Conservation (phyloP, 2,329 filamentous ascomycete species). For the Verticillium alfalfae region DNA sequence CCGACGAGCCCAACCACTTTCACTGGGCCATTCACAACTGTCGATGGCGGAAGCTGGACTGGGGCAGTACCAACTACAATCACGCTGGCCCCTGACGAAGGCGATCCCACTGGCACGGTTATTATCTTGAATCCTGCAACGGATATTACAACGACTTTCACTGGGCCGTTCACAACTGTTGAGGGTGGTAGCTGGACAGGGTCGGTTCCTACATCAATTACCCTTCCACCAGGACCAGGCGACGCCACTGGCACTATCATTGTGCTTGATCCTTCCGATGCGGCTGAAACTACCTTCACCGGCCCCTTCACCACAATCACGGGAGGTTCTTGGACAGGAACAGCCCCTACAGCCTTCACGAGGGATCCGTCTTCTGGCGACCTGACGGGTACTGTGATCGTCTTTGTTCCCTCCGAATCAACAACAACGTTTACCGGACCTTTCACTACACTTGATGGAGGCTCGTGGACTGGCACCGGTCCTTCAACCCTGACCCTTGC, state of each 20-base stretch:
- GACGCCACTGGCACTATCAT: neutral
- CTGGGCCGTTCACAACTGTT: neutral
- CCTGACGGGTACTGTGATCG: constrained; percentile 3
- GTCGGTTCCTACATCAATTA: neutral
- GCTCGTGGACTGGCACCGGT: neutral
- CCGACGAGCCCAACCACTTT: neutral
- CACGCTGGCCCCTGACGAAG: neutral
- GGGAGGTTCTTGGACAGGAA: neutral
- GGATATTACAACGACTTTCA: neutral
- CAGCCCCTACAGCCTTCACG: neutral
- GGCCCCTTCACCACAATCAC: neutral
- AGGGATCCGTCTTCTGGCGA: neutral
- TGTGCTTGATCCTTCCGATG: neutral
- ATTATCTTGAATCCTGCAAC: neutral
- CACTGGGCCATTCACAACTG: constrained; percentile 5
- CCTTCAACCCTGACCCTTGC: neutral
- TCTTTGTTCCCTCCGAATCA: constrained; percentile 1
- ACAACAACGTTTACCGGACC: constrained; percentile 2
- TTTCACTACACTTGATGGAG: constrained; percentile 3
- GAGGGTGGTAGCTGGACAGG: neutral
- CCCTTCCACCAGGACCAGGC: neutral
- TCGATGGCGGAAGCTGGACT: neutral
- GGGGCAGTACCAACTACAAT: neutral
- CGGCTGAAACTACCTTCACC: neutral
- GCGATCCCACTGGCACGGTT: neutral